Base-by-base conservation (phyloP, 176 grass and related monocot species). In the Microstegium vimineum region DNA sequence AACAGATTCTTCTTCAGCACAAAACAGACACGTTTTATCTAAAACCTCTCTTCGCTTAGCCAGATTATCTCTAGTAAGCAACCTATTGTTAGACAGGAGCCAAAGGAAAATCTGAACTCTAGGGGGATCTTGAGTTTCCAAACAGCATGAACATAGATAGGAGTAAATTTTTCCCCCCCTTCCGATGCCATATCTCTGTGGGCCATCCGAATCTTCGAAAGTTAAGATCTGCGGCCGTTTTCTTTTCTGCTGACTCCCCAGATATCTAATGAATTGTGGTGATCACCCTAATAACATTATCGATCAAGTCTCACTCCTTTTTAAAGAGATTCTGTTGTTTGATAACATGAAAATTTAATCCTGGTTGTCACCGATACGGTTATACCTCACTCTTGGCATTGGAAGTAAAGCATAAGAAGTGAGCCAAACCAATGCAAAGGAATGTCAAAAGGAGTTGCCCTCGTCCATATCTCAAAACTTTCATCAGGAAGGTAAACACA, bases 161-260 rank as follows among this genome's bases (percentile, higher is more conserved):
- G n/a, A n/a, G n/a, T n/a, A n/a, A n/a, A n/a, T n/a, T n/a, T n/a
- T n/a, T n/a, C n/a, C n/a, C n/a, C n/a, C n/a, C n/a, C 14, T 66
- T 74, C 23, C 36, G 10, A 74, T 59, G 20, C 36, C 75, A 38
- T 84, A 84, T 74, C 68, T 67, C 52, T 1, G 27, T 59, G 86
- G 75, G n/a, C 75, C 81, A 84, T 74, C 28, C 28, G 22, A 43
- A 74, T 79, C 22, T 77, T 77, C 60, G 36, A 3, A 60, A 69
- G 46, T 61, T 28, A 47, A 74, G 36, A 88, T 84, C 42, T 64
- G n/a, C n/a, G n/a, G n/a, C n/a, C n/a, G 17, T 69, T 62, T 75
- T 20, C 37, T 27, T 80, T 80, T 75, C 35, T 18, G 35, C 69
- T 70, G 62, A 78, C 56, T 77, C 85, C 32, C 26, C 42, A 42